phyloP scores from a whole-genome alignment of 2,329 filamentous ascomycete species.

The Pseudodiploospora longispora region DNA sequence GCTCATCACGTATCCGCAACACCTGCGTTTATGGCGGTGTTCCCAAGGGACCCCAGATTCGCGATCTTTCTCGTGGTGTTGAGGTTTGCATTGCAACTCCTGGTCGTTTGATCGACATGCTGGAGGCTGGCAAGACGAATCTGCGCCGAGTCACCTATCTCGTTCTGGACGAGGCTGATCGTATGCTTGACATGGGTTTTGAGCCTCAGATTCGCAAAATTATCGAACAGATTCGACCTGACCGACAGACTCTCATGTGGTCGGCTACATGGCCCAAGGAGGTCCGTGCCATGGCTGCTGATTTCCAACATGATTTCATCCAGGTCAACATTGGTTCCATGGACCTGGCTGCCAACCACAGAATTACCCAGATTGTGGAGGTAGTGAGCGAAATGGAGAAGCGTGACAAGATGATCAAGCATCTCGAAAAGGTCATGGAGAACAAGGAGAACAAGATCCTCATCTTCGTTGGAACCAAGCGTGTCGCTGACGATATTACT shows the following conservation, averaged over 20 bases:
- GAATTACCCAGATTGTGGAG: constrained; percentile 96
- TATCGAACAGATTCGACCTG: constrained; percentile 91
- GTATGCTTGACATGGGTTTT: constrained; percentile 99
- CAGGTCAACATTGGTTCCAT: constrained; percentile 98
- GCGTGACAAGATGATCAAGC: constrained; percentile 94
- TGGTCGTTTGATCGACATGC: constrained; percentile 96
- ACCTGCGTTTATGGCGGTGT: constrained; percentile 99
- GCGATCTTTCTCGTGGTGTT: constrained; percentile 87
- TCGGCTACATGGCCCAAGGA: constrained; percentile 99
- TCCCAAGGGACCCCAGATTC: constrained; percentile 93
- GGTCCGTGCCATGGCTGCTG: constrained; percentile 80
- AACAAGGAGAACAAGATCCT: constrained; percentile 91
- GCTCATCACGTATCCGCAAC: constrained; percentile 95
- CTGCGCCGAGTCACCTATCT: constrained; percentile 95
- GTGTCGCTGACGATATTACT: constrained; percentile 95
- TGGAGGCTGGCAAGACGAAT: constrained; percentile 96
- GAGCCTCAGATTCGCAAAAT: constrained; percentile 99
- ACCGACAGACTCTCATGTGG: constrained; percentile 99
- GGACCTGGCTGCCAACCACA: constrained; percentile 93
- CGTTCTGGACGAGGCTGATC: constrained; percentile 96
- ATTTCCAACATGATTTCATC: constrained; percentile 93
- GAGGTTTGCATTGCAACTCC: constrained; percentile 98
- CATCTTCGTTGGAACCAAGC: constrained; percentile 89
- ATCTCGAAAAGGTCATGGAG: constrained; percentile 96
- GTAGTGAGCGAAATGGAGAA: constrained; percentile 96